Percentiles rank a stretch among this genome's conserved stretches.
Conservation (phyloP, 148 eudicot species). For the Silene conica region DNA sequence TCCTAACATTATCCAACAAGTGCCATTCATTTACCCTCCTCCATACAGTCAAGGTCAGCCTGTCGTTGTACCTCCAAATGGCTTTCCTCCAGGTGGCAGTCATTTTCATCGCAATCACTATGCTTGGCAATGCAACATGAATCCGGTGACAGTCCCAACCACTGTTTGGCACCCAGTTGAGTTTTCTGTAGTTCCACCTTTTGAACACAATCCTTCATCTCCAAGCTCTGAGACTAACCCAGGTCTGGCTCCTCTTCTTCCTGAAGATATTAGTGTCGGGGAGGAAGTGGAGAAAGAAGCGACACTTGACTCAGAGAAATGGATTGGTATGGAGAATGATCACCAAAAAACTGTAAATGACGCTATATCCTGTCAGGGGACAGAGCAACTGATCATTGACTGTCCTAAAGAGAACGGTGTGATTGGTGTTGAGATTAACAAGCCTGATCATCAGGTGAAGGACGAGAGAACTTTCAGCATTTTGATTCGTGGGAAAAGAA, state of each 20-base stretch:
- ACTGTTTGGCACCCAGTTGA: slow-evolving; percentile 78
- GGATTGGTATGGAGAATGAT: slow-evolving; percentile 36
- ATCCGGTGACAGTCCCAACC: slow-evolving; percentile 38
- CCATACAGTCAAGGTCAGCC: slow-evolving; percentile 74
- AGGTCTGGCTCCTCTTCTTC: slow-evolving; percentile 43
- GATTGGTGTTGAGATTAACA: slow-evolving; percentile 13
- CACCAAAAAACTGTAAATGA: slow-evolving; percentile 21
- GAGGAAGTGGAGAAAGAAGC: slow-evolving; percentile 48
- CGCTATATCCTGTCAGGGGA: slow-evolving; percentile 23
- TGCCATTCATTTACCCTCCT: slow-evolving; percentile 87
- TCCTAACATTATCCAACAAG: slow-evolving; percentile 71
- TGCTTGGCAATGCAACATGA: slow-evolving; percentile 74
- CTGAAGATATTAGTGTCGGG: slow-evolving; percentile 40
- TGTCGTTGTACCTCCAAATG: slow-evolving; percentile 38
- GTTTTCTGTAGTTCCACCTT: slow-evolving; percentile 56
- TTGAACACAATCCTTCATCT: slow-evolving; percentile 41
- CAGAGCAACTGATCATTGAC: slow-evolving; percentile 11
- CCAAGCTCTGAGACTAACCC: slow-evolving; percentile 35
- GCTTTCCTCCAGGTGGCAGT: slow-evolving; percentile 45
- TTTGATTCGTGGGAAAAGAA: slow-evolving; percentile 73
- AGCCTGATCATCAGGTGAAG: slow-evolving; percentile 17
- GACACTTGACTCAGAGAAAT: slow-evolving; percentile 16
- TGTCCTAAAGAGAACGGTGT: slow-evolving; percentile 22
- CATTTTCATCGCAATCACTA: slow-evolving; percentile 70
- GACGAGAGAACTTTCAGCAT: slow-evolving; percentile 63